phyloP scores from a whole-genome alignment of 148 eudicot species.

The Chenopodium album region DNA sequence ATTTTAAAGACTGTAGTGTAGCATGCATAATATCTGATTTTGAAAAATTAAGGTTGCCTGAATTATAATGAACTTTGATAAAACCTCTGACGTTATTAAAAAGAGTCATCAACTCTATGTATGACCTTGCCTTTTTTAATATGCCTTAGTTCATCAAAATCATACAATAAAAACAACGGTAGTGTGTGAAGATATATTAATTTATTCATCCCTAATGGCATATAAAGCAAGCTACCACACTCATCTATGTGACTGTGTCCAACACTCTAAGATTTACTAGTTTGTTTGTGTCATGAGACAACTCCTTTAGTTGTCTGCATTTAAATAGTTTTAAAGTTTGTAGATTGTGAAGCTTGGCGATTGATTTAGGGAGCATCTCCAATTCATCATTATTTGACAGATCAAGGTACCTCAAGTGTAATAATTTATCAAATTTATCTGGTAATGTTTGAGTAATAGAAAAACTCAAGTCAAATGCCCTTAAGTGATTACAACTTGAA shows the following conservation, averaged over 20 bases:
- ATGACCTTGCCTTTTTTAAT: background rate
- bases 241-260: background rate
- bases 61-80: background rate
- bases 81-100: constrained; percentile 1
- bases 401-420: too few relatives aligned
- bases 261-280: constrained; percentile 26
- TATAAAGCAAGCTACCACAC: background rate
- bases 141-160: background rate
- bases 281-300: constrained; percentile 17
- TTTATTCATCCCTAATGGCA: constrained; percentile 16
- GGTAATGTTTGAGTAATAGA: too few relatives aligned
- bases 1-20: too few relatives aligned
- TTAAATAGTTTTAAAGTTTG: too few relatives aligned
- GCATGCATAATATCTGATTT: too few relatives aligned
- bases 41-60: too few relatives aligned
- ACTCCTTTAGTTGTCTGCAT: background rate
- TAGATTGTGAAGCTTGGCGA: too few relatives aligned
- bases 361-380: too few relatives aligned
- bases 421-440: too few relatives aligned
- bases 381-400: too few relatives aligned
- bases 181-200: constrained; percentile 22
- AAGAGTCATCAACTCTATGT: background rate
- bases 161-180: background rate
- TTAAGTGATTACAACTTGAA: too few relatives aligned
- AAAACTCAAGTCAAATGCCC: too few relatives aligned